Percentiles rank a stretch among this genome's conserved stretches.
These are phyloP conservation scores for Sporisorium iseilematis-ciliati DNA, from an alignment of 1,284 basidiomycete species.

Conservation along the genomic window DNA sequence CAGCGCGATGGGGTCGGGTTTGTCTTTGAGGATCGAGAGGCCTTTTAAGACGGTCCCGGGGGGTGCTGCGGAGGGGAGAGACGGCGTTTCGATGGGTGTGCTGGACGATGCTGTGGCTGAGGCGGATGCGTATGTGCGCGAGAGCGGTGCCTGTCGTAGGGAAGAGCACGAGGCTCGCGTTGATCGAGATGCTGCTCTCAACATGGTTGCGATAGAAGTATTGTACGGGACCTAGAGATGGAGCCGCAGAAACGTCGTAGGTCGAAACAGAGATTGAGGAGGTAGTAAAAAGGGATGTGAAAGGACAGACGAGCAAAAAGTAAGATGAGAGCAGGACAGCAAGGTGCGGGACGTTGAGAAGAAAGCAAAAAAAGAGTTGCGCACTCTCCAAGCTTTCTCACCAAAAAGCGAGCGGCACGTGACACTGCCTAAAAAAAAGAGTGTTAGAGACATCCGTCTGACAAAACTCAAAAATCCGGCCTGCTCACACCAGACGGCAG, in stretches of 20 bases:
- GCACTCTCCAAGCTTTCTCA: background rate
- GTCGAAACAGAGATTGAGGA: background rate
- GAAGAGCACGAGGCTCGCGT: conserved; percentile 26
- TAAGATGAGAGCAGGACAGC: background rate
- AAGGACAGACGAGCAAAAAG: background rate
- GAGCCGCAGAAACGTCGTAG: background rate
- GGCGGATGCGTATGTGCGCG: conserved; percentile 33
- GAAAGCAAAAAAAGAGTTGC: conserved; percentile 7
- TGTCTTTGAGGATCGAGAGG: conserved; percentile 84
- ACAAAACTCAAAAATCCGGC: background rate
- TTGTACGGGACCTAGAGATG: background rate
- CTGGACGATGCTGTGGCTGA: conserved; percentile 19
- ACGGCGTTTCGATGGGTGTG: conserved; percentile 20
- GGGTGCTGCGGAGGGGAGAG: conserved; percentile 60
- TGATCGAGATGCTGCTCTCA: conserved; percentile 19
- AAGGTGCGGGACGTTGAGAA: background rate
- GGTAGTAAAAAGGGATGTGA: too few species aligned
- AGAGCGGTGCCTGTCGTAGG: conserved; percentile 12
- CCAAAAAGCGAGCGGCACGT: conserved; percentile 21
- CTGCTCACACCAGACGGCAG: conserved; percentile 4
- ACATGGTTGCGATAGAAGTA: background rate
- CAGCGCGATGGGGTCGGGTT: conserved; percentile 81
- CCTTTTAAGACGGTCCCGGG: conserved; percentile 82
- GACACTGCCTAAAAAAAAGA: background rate
- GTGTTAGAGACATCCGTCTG: background rate